These are phyloP conservation scores for Ceratobasidium theobromae DNA, from an alignment of 1,284 basidiomycete species.

Conservation along the genomic window DNA sequence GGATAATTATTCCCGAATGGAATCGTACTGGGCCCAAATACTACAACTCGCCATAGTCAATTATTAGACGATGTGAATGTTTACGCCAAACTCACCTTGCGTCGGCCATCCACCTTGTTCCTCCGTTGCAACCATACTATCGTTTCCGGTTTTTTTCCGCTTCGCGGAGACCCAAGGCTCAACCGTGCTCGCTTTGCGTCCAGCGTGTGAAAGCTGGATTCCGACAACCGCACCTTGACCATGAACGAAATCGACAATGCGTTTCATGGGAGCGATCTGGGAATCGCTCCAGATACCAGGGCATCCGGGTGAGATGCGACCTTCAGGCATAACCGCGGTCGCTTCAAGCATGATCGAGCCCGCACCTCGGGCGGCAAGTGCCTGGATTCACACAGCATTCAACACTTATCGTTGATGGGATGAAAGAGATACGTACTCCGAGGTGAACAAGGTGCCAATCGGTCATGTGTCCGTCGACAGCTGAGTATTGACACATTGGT, in stretches of 20 bases:
- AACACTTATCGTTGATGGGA: conserved; percentile 33
- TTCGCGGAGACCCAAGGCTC: conserved; percentile 56
- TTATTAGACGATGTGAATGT: conserved; percentile 17
- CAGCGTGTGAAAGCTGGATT: conserved; percentile 80
- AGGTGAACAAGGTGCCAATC: conserved; percentile 81
- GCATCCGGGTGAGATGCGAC: conserved; percentile 71
- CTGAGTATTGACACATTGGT: background rate
- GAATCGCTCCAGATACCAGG: conserved; percentile 63
- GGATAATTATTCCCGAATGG: conserved; percentile 55
- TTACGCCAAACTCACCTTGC: conserved; percentile 47
- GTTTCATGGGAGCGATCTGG: conserved; percentile 66
- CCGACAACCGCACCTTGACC: conserved; percentile 60
- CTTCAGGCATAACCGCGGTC: conserved; percentile 72
- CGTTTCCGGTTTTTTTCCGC: conserved; percentile 38
- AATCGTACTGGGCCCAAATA: conserved; percentile 57
- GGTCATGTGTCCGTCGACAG: conserved; percentile 60
- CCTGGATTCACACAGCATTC: conserved; percentile 34
- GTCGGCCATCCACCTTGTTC: conserved; percentile 71
- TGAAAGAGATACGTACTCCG: conserved; percentile 50
- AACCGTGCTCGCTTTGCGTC: conserved; percentile 67
- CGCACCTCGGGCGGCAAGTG: conserved; percentile 48
- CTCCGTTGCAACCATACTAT: conserved; percentile 43
- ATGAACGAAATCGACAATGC: conserved; percentile 76
- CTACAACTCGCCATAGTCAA: conserved; percentile 43
- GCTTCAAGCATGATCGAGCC: conserved; percentile 69